Conservation (phyloP, 179 eudicot species). For the Corrigiola litoralis region DNA sequence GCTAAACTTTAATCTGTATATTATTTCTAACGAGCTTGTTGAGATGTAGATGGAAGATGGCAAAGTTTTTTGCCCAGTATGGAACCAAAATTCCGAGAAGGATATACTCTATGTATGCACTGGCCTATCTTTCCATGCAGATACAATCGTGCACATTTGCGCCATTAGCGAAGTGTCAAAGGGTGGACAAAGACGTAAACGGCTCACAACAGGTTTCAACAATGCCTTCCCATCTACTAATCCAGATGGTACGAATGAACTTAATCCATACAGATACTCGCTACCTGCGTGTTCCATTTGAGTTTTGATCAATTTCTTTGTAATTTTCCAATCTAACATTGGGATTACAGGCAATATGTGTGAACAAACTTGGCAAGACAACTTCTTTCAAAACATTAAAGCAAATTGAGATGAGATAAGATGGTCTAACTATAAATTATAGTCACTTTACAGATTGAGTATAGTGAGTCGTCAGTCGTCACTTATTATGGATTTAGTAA, state of each 20-base stretch:
- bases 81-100: constrained; percentile 12
- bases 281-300: no score
- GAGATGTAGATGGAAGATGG: not conserved
- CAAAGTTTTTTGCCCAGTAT: constrained; percentile 9
- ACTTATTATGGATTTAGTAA: no score
- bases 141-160: not conserved
- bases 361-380: not conserved
- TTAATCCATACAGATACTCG: not conserved
- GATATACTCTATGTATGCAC: constrained; percentile 18
- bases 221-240: constrained; percentile 22
- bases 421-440: no score
- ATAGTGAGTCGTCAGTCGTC: no score
- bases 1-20: not conserved
- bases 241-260: not conserved
- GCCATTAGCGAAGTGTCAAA: not conserved
- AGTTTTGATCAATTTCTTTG: no score
- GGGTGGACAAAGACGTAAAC: not conserved
- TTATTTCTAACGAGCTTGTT: not conserved
- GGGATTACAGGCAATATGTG: no score
- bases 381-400: not conserved
- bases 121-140: constrained; percentile 7
- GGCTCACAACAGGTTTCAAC: not conserved
- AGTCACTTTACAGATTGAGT: no score
- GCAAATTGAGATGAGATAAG: no score
- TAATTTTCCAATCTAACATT: no score